Conservation (phyloP, 192 early-diverging fungal species). For the Chytriomyces hyalinus region DNA sequence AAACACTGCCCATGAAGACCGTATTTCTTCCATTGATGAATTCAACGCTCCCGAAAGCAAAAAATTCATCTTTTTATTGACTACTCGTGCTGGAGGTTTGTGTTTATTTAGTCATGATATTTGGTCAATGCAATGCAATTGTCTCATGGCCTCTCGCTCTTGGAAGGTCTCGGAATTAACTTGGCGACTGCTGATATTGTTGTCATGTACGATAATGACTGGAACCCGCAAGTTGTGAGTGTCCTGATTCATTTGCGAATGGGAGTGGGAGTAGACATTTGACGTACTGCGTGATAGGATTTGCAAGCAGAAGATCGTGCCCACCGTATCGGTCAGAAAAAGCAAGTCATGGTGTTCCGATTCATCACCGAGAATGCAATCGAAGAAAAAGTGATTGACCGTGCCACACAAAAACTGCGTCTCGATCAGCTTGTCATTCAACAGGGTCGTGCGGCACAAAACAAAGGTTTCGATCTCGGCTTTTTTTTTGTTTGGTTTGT, state of each 20-base stretch:
- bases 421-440: conserved; percentile 99
- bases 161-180: conserved; percentile 89
- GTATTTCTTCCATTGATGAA: conserved; percentile 91
- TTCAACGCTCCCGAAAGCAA: conserved; percentile 86
- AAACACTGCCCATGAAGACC: conserved; percentile 91
- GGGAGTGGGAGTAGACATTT: background rate
- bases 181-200: conserved; percentile 95
- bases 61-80: conserved; percentile 96
- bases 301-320: conserved; percentile 91
- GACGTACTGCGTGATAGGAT: conserved; percentile 30
- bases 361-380: conserved; percentile 97
- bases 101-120: conserved; percentile 3
- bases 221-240: conserved; percentile 66
- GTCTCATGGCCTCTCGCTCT: background rate
- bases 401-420: conserved; percentile 94
- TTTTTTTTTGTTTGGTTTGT: conserved; percentile 35
- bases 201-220: conserved; percentile 95
- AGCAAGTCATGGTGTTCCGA: conserved; percentile 95
- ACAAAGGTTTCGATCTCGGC: conserved; percentile 49
- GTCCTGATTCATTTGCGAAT: background rate
- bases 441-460: conserved; percentile 81
- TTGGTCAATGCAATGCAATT: background rate
- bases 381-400: conserved; percentile 96
- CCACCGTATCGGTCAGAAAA: conserved; percentile 98
- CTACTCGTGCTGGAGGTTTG: conserved; percentile 88